Evolutionary conservation across 1,139 yeast genomes (phyloP), one percentile per base, ranked within the genome.

Genomic region (Pichia sp.): DNA sequence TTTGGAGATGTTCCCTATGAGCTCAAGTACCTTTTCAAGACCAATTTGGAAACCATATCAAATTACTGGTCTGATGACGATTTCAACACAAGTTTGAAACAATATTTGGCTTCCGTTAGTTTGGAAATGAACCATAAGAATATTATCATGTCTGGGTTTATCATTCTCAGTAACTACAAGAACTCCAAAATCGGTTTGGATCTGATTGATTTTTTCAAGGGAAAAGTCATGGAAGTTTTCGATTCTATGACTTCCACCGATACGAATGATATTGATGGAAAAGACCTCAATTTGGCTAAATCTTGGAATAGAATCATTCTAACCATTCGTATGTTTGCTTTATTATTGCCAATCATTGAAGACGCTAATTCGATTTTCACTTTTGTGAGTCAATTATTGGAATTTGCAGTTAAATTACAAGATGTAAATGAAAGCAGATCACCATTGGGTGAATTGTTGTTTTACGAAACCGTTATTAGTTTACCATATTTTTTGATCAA

Each of bases 81-180:
- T 46, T 75, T 82, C 51, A 72, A 87, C 49, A 67, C 65, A 3
- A 41, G 29, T 26, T 23, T 48, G 26, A 23, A 45, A 7, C 42
- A 77, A 82, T 23, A 69, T 84, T 27, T 68, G 83, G 55, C 71
- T 73, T 87, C 95, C 1, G 76, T 85, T 38, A 71, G 85, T 8
- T 65, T 75, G 37, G 98, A 92, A 63, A 97, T 90, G 63, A 97
- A 97, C 1, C 95, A 90, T 55, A 92, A 90, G 61, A 76, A 83
- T 49, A 77, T 81, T 29, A 76, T 83, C 28, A 66, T 90, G 49
- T 75, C 87, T 33, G 79, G 82, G n/a, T 71, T 87, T 52, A 67
- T 90, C 9, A 72, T 82, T 54, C 70, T 82, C 34, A 80, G 87
- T 47, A 82, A 84, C 63, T 71, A 84, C 16, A 75, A 75, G 52